A percentile compares a stretch with the other conserved stretches of the same genome.
phyloP scores from a whole-genome alignment of 78 protist genomes.

The Pelomyxa schiedti region DNA sequence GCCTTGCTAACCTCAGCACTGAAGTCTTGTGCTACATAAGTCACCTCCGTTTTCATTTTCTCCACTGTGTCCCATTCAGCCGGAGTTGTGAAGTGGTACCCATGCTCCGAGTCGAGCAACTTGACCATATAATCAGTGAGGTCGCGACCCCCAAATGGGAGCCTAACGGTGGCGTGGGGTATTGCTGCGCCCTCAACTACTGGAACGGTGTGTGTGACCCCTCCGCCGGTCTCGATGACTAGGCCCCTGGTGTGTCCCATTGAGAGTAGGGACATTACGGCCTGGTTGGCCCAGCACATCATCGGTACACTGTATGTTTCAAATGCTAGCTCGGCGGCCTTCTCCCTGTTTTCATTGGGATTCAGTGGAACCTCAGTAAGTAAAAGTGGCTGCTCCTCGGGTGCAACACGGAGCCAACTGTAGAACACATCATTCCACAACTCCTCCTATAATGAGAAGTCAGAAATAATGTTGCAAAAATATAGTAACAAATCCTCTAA shows the following conservation, averaged over 20 bases:
- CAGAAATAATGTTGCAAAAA: too few species aligned
- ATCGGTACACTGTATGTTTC: constrained; percentile 92
- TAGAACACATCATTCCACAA: constrained; percentile 93
- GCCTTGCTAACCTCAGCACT: constrained; percentile 64
- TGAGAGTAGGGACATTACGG: constrained; percentile 84
- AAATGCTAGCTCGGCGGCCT: constrained; percentile 86
- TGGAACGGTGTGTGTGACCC: constrained; percentile 93
- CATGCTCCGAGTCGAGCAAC: constrained; percentile 79
- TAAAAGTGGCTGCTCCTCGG: constrained; percentile 88
- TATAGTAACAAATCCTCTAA: too few species aligned
- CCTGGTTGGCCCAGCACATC: constrained; percentile 78
- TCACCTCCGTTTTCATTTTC: constrained; percentile 78
- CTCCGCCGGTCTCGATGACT: constrained; percentile 96
- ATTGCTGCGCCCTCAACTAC: constrained; percentile 87
- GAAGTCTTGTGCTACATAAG: constrained; percentile 42
- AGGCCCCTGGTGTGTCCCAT: constrained; percentile 85
- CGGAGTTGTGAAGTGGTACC: constrained; percentile 90
- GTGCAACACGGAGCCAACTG: constrained; percentile 86
- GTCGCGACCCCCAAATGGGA: constrained; percentile 90
- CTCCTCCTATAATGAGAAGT: too few species aligned
- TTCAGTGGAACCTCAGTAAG: constrained; percentile 94
- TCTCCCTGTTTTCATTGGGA: constrained; percentile 95
- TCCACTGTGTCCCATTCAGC: constrained; percentile 90
- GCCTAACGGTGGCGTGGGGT: constrained; percentile 74
- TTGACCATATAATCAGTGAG: constrained; percentile 82